Evolutionary conservation across 2,329 filamentous ascomycete species (phyloP).

Genomic region (Penicillium sp.): DNA sequence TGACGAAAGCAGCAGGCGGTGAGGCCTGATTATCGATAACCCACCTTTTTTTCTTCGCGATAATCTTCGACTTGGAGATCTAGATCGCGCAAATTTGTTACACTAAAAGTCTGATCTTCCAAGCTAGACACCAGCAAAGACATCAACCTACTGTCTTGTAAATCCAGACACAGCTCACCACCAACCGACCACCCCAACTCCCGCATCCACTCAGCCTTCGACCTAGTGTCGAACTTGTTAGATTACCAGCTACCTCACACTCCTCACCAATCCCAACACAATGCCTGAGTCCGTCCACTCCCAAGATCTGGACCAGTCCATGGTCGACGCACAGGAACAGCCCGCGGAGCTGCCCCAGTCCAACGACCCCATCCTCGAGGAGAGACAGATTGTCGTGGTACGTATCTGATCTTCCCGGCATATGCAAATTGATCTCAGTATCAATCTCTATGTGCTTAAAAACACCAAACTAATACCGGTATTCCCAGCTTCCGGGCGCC

Average conservation of each 20-base stretch:
- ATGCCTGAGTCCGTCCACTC: conserved; percentile 43
- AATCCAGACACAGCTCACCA: neutral
- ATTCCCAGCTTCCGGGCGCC: conserved; percentile 73
- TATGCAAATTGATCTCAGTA: neutral
- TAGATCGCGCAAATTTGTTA: conserved; percentile 3
- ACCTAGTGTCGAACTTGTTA: neutral
- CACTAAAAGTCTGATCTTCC: neutral
- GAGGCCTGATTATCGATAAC: conserved; percentile 22
- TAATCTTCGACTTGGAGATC: conserved; percentile 3
- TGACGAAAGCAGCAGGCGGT: conserved; percentile 20
- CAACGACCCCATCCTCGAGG: conserved; percentile 25
- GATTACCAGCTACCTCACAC: neutral
- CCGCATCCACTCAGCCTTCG: neutral
- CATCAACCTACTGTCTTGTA: neutral
- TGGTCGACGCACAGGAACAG: conserved; percentile 33
- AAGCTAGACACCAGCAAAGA: neutral
- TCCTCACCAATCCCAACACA: neutral
- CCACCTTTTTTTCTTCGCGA: conserved; percentile 26
- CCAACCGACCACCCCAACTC: neutral
- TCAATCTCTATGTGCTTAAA: neutral
- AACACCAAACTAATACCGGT: neutral
- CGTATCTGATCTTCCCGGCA: conserved; percentile 18
- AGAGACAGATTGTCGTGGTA: conserved; percentile 64
- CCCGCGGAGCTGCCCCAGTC: neutral
- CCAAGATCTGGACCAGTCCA: conserved; percentile 40